Conservation (phyloP, 2,329 filamentous ascomycete genomes). For the Daldinia eschscholtzii region DNA sequence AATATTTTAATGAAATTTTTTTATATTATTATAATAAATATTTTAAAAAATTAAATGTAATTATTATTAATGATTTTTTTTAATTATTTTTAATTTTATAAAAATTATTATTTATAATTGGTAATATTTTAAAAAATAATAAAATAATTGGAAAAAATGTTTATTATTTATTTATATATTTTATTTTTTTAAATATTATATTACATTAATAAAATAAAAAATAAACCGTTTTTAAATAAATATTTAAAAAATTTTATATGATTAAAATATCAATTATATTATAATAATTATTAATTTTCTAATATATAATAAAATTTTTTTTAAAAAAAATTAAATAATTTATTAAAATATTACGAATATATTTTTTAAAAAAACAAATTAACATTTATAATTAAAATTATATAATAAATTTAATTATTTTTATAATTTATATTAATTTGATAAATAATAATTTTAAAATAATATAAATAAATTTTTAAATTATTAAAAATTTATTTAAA, state of each 20-base stretch:
- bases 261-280: not conserved
- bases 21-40: no score
- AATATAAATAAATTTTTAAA: not conserved
- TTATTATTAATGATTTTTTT: slow-evolving; percentile 1
- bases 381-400: slow-evolving; percentile 1
- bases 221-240: not conserved
- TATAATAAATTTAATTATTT: not conserved
- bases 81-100: slow-evolving; percentile 1
- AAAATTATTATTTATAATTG: slow-evolving; percentile 12
- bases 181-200: slow-evolving; percentile 6
- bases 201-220: slow-evolving; percentile 1
- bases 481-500: slow-evolving; percentile 3
- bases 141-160: slow-evolving; percentile 2
- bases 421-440: slow-evolving; percentile 1
- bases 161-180: slow-evolving; percentile 1
- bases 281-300: not conserved
- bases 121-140: slow-evolving; percentile 2
- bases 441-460: slow-evolving; percentile 5
- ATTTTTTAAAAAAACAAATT: not conserved
- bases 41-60: slow-evolving; percentile 1
- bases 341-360: not conserved
- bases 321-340: slow-evolving; percentile 2
- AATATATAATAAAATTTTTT: not conserved
- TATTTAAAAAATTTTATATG: not conserved
- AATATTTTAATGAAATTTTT: no score